Base-by-base conservation (phyloP, 495 filamentous ascomycete species). In the Neurospora sp. region DNA sequence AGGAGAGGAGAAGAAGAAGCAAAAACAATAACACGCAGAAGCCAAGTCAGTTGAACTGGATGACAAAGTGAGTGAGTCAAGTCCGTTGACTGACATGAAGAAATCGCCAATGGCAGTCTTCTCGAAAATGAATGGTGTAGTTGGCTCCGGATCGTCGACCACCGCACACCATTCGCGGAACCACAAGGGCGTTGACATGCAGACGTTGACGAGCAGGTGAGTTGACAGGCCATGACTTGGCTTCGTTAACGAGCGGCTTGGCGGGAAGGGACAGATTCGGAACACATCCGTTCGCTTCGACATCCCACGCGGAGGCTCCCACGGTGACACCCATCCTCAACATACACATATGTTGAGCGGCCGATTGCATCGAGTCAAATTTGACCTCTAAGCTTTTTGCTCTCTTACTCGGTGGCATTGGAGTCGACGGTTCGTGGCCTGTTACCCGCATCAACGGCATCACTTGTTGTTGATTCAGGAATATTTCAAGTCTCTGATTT, bases 261-360 rank as follows among this genome's bases (percentile, higher is more conserved):
- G 76, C 75, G 20, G 42, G 45, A 42, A 79, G 75, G 48, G 76
- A 74, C 40, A 76, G 74, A 39, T 78, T 76, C 69, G 73, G 76
- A 61, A 61, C 53, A 35, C 53, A 31, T 65, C 27, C 27, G 31
- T 65, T 65, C 53, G 27, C 53, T 35, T 65, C 53, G 7, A 35
- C 53, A 65, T 65, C 53, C 74, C 68, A 72, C 78, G 42, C 68
- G 72, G 22, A 61, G 75, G 48, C 27, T 71, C 38, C 74, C 69
- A 74, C 27, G 53, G 27, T 17, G 17, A 8, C 53, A 35, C 27
- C 53, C 53, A 35, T 65, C 53, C 53, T 65, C 14, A 6, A 35
- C 12, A 61, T 4, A 31, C 27, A 0, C 27, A 0, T 1, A 3
- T 35, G 10, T 7, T 35, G 53, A 17, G 22, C 53, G 53, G 27